Base-by-base conservation (phyloP, 176 grass and related monocot species). In the Triticum turgidum region DNA sequence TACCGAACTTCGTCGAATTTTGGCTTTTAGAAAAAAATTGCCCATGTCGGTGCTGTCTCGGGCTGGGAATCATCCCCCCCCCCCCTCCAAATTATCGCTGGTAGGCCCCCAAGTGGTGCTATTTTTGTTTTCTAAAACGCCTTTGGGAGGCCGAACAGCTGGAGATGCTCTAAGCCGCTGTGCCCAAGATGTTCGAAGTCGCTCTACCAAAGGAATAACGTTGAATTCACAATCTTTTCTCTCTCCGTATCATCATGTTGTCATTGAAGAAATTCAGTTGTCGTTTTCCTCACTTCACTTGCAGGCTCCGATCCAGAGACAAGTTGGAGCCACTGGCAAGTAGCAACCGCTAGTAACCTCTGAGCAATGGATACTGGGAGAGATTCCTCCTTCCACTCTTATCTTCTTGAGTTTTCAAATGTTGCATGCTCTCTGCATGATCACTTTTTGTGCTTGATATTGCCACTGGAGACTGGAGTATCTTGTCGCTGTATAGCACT, bases 381-480 rank as follows among this genome's bases (percentile, higher is more conserved):
- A 63, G 22, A 76, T 84, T 34, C 70, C 58, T 7, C 42, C 58
- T 42, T 65, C 59, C 38, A 65, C 71, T 51, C 11, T 45, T 65
- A 76, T 76, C 71, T 47, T 81, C 39, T 51, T 81, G 41, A 84
- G 4, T 45, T 63, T 64, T 34, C 72, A 75, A 75, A 75, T 75
- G 42, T 51, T 14, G 42, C 18, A 75, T 75, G 72, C n/a, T 49
- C 42, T 75, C 47, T 75, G 13, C 24, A 51, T 75, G 24, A 30
- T 44, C 42, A 18, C 72, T 18, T 49, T 49, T 18, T 29, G 7
- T 75, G 41, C 27, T 33, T 33, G 72, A 24, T 51, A 75, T 47
- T 54, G 73, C 15, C 73, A 17, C 45, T 76, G 3, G 72, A 51
- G 72, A 29, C 42, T 76, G 44, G 49, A 76, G 73, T 76, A 76